Percentiles rank a stretch among this genome's conserved stretches.
Conservation (phyloP, 2,329 filamentous ascomycete genomes). For the Trichoderma atrobrunneum region DNA sequence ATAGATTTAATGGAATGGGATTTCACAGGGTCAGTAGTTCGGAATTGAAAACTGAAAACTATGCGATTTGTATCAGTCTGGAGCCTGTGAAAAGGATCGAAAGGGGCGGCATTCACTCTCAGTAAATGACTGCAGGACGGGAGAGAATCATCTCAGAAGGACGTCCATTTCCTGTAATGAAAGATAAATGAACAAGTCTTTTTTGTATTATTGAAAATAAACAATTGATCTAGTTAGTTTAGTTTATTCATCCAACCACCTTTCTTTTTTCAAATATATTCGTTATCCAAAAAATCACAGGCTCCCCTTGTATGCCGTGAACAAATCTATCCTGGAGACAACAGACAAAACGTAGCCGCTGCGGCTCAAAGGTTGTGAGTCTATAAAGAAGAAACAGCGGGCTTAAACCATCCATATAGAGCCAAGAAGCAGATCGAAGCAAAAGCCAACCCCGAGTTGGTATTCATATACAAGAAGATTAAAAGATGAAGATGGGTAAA, state of each 20-base stretch:
- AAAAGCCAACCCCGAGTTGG: background rate
- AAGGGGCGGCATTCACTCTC: background rate
- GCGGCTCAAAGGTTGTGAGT: background rate
- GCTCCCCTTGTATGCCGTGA: background rate
- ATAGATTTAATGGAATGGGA: background rate
- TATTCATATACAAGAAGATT: conserved; percentile 19
- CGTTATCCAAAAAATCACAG: conserved; percentile 13
- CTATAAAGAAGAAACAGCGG: background rate
- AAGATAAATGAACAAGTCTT: background rate
- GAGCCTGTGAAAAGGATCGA: background rate
- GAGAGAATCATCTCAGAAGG: background rate
- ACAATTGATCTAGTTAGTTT: background rate
- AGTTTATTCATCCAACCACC: conserved; percentile 4
- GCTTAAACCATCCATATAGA: conserved; percentile 2
- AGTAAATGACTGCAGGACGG: background rate
- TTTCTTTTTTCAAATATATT: conserved; percentile 9
- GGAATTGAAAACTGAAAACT: background rate
- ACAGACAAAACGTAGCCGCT: background rate
- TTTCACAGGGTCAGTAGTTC: background rate
- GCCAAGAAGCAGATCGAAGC: background rate
- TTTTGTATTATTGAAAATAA: background rate
- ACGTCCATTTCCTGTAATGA: background rate
- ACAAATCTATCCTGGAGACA: conserved; percentile 18
- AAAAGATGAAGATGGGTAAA: conserved; percentile 8
- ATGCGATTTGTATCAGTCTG: background rate